Conservation (phyloP, 2,329 filamentous ascomycete genomes). For the Cladophialophora bantiana region DNA sequence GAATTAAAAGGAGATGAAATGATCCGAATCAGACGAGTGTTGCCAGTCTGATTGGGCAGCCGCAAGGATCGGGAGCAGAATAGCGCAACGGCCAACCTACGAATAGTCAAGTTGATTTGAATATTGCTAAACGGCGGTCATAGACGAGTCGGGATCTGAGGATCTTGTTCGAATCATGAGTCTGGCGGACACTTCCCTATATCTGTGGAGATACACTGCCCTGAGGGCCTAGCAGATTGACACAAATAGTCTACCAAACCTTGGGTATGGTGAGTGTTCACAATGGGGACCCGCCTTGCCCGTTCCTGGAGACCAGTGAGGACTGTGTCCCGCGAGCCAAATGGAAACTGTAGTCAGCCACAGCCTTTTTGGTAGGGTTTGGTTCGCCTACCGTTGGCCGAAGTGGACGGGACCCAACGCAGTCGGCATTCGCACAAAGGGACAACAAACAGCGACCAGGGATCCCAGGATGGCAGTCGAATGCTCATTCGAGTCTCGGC, state of each 20-base stretch:
- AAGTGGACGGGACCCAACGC: slow-evolving; percentile 21
- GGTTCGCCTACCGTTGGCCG: slow-evolving; percentile 21
- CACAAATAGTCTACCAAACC: slow-evolving; percentile 20
- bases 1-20: slow-evolving; percentile 30
- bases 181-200: slow-evolving; percentile 24
- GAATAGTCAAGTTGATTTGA: slow-evolving; percentile 28
- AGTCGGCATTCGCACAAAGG: slow-evolving; percentile 7
- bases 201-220: slow-evolving; percentile 25
- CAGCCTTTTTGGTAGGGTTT: slow-evolving; percentile 21
- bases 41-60: slow-evolving; percentile 33
- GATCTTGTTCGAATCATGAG: slow-evolving; percentile 18
- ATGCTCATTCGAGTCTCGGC: slow-evolving; percentile 29
- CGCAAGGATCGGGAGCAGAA: slow-evolving; percentile 19
- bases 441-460: slow-evolving; percentile 16
- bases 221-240: slow-evolving; percentile 24
- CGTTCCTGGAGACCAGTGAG: slow-evolving; percentile 10
- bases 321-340: slow-evolving; percentile 27
- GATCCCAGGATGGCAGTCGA: slow-evolving; percentile 19
- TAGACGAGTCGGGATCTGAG: slow-evolving; percentile 23
- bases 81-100: slow-evolving; percentile 35
- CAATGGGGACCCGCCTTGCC: slow-evolving; percentile 26
- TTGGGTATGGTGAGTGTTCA: slow-evolving; percentile 25
- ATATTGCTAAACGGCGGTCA: slow-evolving; percentile 20
- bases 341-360: slow-evolving; percentile 22
- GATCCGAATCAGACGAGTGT: slow-evolving; percentile 20